A percentile compares a stretch with the other conserved stretches of the same genome.
Evolutionary conservation across 495 filamentous ascomycete genomes (phyloP).

Genomic region (Tuber brumale): DNA sequence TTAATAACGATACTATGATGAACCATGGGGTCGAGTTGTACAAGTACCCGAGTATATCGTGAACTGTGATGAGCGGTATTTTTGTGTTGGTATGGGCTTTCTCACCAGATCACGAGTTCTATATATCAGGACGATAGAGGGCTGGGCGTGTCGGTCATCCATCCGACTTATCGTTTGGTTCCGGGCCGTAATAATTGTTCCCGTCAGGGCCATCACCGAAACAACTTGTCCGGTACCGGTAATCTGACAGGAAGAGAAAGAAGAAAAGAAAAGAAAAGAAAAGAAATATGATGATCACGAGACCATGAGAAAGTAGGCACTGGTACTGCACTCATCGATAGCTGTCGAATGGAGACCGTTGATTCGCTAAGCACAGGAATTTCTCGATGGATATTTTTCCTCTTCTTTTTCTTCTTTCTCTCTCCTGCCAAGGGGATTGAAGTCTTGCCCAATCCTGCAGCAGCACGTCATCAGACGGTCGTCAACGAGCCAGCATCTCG

Average conservation of each 20-base stretch:
- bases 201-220: neutral
- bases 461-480: slow-evolving; percentile 32
- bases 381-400: neutral
- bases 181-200: neutral
- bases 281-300: neutral
- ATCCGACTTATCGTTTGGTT: neutral
- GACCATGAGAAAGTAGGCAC: neutral
- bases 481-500: slow-evolving; percentile 8
- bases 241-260: neutral
- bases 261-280: neutral
- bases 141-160: neutral
- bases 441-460: slow-evolving; percentile 36
- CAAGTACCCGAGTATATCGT: neutral
- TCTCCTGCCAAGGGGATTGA: slow-evolving; percentile 33
- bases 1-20: neutral
- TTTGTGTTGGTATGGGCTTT: neutral
- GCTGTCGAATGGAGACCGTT: neutral
- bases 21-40: neutral
- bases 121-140: neutral
- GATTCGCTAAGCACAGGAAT: neutral
- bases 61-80: neutral
- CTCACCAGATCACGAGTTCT: neutral
- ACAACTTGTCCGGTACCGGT: neutral
- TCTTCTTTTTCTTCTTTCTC: slow-evolving; percentile 13
- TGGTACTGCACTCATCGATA: neutral